These are phyloP conservation scores for Monosporascus ibericus DNA, from an alignment of 2,329 filamentous ascomycete genomes.

Conservation along the genomic window DNA sequence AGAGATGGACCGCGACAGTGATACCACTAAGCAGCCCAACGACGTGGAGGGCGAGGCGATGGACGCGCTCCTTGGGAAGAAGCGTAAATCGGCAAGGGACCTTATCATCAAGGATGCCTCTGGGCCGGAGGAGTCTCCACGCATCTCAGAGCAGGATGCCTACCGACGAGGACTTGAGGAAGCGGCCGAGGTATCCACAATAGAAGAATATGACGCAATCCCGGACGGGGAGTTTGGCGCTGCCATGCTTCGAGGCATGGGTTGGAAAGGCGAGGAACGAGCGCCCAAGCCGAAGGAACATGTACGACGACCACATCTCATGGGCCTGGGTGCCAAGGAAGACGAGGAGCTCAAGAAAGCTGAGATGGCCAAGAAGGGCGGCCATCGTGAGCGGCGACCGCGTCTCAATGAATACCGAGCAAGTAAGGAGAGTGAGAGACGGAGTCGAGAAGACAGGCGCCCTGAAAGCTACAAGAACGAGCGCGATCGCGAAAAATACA, in stretches of 20 bases:
- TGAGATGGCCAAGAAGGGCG: slow-evolving; percentile 43
- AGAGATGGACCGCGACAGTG: slow-evolving; percentile 8
- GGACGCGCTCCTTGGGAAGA: slow-evolving; percentile 58
- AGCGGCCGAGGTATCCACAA: slow-evolving; percentile 67
- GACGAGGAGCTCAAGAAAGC: slow-evolving; percentile 65
- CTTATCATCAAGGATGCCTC: slow-evolving; percentile 42
- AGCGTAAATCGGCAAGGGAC: slow-evolving; percentile 36
- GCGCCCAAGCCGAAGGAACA: slow-evolving; percentile 51
- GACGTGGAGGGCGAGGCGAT: slow-evolving; percentile 51
- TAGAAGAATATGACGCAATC: slow-evolving; percentile 81
- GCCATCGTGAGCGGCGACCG: slow-evolving; percentile 32
- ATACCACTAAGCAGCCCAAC: slow-evolving; percentile 2
- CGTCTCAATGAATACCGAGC: slow-evolving; percentile 45
- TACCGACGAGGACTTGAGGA: slow-evolving; percentile 64
- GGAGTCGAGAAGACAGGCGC: slow-evolving; percentile 33
- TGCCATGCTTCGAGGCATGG: slow-evolving; percentile 86
- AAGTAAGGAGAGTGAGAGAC: slow-evolving; percentile 37
- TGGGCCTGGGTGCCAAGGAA: slow-evolving; percentile 86
- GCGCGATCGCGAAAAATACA: slow-evolving; percentile 35
- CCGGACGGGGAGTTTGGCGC: slow-evolving; percentile 94
- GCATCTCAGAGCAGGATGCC: slow-evolving; percentile 56
- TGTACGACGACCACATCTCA: slow-evolving; percentile 68
- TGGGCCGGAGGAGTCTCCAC: slow-evolving; percentile 10
- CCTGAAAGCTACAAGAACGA: slow-evolving; percentile 41
- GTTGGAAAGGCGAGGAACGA: slow-evolving; percentile 71